phyloP scores from a whole-genome alignment of 371 early-diverging fungal genomes.

The Amoeboradix gromovi region DNA sequence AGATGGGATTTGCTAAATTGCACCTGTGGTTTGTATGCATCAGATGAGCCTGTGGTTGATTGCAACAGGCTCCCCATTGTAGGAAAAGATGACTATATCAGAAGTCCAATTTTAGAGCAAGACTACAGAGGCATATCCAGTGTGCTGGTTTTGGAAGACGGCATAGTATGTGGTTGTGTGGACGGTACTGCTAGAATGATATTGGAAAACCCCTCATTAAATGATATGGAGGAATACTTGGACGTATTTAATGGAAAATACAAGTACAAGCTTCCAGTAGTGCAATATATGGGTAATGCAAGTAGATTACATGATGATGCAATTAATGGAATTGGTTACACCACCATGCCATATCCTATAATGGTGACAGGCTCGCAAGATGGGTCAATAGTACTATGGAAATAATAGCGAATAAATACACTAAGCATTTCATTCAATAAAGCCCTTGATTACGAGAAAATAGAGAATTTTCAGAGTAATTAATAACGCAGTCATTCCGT shows the following conservation, averaged over 20 bases:
- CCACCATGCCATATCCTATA: background rate
- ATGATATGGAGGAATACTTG: background rate
- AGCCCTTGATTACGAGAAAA: too few relatives aligned
- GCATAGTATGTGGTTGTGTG: background rate
- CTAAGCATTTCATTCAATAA: too few relatives aligned
- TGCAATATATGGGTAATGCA: background rate
- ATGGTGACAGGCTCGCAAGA: background rate
- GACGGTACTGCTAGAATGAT: background rate
- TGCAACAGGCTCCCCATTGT: background rate
- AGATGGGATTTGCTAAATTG: background rate
- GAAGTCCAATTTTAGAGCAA: background rate
- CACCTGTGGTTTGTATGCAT: background rate
- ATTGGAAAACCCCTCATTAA: background rate
- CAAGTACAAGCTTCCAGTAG: background rate
- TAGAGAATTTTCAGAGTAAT: too few relatives aligned
- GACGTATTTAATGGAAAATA: background rate
- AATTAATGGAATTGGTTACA: background rate
- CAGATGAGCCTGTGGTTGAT: background rate
- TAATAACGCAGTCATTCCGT: too few relatives aligned
- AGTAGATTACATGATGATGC: background rate
- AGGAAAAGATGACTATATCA: background rate
- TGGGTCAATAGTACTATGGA: background rate
- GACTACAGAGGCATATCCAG: background rate
- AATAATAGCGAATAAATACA: too few relatives aligned
- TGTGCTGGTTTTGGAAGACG: background rate